Conservation (phyloP, 441 rosid species). For the Metrosideros polymorpha region DNA sequence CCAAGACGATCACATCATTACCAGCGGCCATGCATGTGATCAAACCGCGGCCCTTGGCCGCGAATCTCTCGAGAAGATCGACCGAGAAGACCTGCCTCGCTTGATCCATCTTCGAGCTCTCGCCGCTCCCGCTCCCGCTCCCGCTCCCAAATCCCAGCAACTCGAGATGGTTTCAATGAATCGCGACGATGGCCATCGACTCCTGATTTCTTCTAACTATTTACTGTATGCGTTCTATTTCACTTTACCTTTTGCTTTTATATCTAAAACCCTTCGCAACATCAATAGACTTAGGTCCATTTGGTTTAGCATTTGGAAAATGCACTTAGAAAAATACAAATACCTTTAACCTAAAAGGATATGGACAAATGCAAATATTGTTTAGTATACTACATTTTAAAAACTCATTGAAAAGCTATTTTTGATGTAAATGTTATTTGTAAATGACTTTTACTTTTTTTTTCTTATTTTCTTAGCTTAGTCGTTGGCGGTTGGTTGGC, state of each 20-base stretch:
- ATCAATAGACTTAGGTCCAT: too few species aligned
- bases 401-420: too few species aligned
- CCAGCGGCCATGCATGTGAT: slow-evolving; percentile 99
- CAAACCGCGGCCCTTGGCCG: slow-evolving; percentile 82
- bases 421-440: too few species aligned
- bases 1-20: slow-evolving; percentile 83
- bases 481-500: too few species aligned
- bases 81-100: slow-evolving; percentile 82
- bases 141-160: neutral
- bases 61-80: slow-evolving; percentile 86
- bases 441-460: too few species aligned
- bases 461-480: too few species aligned
- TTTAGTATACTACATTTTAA: too few species aligned
- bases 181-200: neutral
- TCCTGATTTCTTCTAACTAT: neutral
- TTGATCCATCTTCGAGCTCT: slow-evolving; percentile 43
- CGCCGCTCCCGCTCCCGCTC: neutral
- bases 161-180: neutral
- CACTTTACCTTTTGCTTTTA: neutral
- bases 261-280: neutral
- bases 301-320: too few species aligned
- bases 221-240: neutral
- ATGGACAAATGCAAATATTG: too few species aligned
- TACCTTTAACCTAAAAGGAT: too few species aligned
- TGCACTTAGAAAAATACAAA: too few species aligned